phyloP scores from a whole-genome alignment of 495 filamentous ascomycete genomes.

The Aspergillus leporis region DNA sequence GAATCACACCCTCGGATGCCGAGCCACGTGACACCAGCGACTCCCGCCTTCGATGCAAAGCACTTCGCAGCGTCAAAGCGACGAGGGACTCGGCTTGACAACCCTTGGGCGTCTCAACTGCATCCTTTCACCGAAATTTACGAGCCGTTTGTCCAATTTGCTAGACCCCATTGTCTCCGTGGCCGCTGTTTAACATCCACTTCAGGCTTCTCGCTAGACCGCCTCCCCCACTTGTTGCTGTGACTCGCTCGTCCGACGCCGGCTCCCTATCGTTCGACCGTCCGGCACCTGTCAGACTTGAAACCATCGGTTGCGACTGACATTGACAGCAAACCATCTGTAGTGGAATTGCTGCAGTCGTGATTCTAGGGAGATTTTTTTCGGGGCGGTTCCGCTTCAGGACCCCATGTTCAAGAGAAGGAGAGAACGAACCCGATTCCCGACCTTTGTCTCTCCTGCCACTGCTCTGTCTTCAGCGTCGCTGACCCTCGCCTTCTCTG shows the following conservation, averaged over 20 bases:
- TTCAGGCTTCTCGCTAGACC: slow-evolving; percentile 18
- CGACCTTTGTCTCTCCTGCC: slow-evolving; percentile 34
- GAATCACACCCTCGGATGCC: slow-evolving; percentile 24
- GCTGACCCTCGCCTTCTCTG: slow-evolving; percentile 23
- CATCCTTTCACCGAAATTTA: slow-evolving; percentile 11
- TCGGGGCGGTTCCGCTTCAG: slow-evolving; percentile 40
- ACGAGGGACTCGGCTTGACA: slow-evolving; percentile 22
- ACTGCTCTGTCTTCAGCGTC: slow-evolving; percentile 25
- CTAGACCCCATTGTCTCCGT: slow-evolving; percentile 15
- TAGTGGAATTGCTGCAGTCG: slow-evolving; percentile 15
- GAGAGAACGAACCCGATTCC: slow-evolving; percentile 49
- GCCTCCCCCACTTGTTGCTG: slow-evolving; percentile 21
- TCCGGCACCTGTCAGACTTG: slow-evolving; percentile 13
- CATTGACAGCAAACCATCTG: slow-evolving; percentile 12
- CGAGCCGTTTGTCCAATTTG: slow-evolving; percentile 15
- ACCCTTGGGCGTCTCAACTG: slow-evolving; percentile 19
- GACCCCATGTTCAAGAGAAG: slow-evolving; percentile 54
- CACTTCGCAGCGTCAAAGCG: slow-evolving; percentile 32
- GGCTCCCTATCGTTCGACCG: slow-evolving; percentile 29
- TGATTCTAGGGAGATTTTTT: slow-evolving; percentile 14
- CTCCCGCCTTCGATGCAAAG: slow-evolving; percentile 49
- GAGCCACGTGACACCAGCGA: slow-evolving; percentile 33
- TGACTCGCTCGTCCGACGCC: slow-evolving; percentile 37
- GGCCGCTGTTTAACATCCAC: slow-evolving; percentile 19
- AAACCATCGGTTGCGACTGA: slow-evolving; percentile 6